These are phyloP conservation scores for Dryadomyces quercus-mongolicae DNA, from an alignment of 2,329 filamentous ascomycete genomes.

Conservation along the genomic window DNA sequence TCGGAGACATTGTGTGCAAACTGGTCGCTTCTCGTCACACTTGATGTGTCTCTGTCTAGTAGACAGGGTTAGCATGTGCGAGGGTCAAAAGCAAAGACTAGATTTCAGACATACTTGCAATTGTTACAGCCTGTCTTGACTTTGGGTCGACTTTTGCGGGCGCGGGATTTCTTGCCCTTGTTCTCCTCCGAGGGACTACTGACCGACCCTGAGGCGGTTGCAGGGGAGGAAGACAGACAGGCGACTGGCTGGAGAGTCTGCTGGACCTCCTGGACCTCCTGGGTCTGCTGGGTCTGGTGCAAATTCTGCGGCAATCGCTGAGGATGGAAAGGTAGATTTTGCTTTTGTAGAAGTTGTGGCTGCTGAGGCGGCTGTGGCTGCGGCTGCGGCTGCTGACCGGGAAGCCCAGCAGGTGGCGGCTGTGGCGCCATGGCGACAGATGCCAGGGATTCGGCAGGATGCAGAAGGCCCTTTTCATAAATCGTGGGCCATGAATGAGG, in stretches of 20 bases:
- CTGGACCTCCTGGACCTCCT: too few relatives aligned
- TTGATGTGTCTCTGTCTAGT: constrained; percentile 48
- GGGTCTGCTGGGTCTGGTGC: too few relatives aligned
- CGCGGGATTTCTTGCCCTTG: constrained; percentile 22
- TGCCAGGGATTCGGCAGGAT: not conserved
- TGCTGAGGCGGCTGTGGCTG: not conserved
- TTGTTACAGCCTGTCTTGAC: constrained; percentile 55
- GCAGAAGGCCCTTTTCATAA: not conserved
- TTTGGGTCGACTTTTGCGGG: constrained; percentile 44
- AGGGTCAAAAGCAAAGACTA: not conserved
- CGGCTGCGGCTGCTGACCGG: not conserved
- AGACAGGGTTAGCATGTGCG: not conserved
- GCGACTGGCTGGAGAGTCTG: not conserved
- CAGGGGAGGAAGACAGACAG: not conserved
- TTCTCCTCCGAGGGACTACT: not conserved
- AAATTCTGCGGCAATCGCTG: too few relatives aligned
- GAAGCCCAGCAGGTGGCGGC: not conserved
- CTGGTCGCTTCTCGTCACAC: constrained; percentile 51
- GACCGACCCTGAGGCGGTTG: too few relatives aligned
- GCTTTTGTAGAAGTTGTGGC: not conserved
- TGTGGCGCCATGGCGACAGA: not conserved
- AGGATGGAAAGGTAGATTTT: not conserved
- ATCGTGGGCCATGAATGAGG: not conserved
- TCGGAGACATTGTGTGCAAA: constrained; percentile 46
- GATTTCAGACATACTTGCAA: constrained; percentile 46